Base-by-base conservation (phyloP, 208 protist genomes). In the Angomonas ambiguus region DNA sequence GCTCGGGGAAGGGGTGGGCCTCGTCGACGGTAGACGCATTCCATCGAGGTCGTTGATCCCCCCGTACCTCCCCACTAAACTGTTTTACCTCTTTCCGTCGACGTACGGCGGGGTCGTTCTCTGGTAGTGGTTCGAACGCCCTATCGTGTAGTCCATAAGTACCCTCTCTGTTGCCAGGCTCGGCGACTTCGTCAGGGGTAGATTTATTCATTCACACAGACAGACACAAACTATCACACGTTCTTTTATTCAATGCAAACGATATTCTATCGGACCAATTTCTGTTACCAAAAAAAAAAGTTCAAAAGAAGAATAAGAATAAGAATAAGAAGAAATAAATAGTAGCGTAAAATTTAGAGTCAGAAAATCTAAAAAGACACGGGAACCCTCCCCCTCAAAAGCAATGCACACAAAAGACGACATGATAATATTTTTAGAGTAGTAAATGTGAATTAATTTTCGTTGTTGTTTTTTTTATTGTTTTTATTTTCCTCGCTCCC, bases 1-100 rank as follows among this genome's bases (percentile, higher is more conserved):
- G 78, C 71, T 91, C 56, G 4, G 88, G 88, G 55, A 95, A 95
- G n/a, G 78, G 80, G 64, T 92, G 85, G 18, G 60, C 74, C 72
- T 91, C 83, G 38, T 92, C 85, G 30, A 65, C 56, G 6, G 72
- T 76, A 0, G 88, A 88, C 2, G 72, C 58, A 62, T 95, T 88
- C 82, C 85, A 95, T 0, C 75, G 77, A 11, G 78, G 82, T 11
- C 69, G 67, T 35, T 75, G 62, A 20, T 66, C 45, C 16, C 62
- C 51, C 30, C 55, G 73, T 13, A 72, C 65, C 10, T 69, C 65
- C 0, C 53, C 18, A n/a, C 72, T 57, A 41, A 86, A 90, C 18
- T 67, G 59, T 30, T 79, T 51, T 63, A 90, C 81, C 53, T 87
- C 83, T 0, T 65, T 71, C 0, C 65, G 82, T 0, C 81, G 83